A percentile compares a stretch with the other conserved stretches of the same genome.
Conservation (phyloP, 2,329 filamentous ascomycete species). For the Stachybotrys chlorohalonatus region DNA sequence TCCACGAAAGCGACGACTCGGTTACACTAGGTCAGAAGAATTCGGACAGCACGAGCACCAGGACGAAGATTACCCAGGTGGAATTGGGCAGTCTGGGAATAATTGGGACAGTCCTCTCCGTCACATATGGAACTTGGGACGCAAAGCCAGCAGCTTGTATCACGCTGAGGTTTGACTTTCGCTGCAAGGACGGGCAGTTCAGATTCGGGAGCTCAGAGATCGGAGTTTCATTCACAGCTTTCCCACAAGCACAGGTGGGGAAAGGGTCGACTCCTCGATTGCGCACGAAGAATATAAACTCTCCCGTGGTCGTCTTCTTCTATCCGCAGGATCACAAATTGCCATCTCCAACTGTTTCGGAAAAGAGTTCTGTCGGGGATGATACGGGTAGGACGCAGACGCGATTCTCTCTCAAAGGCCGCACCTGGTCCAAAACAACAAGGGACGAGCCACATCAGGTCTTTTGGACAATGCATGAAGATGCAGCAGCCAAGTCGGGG, state of each 20-base stretch:
- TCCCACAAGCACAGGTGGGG: neutral
- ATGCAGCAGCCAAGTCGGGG: neutral
- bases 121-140: neutral
- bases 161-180: neutral
- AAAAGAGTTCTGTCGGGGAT: neutral
- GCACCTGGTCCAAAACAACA: neutral
- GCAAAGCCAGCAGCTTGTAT: neutral
- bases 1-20: neutral
- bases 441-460: neutral
- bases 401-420: neutral
- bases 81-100: neutral
- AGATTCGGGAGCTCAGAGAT: neutral
- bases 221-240: neutral
- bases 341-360: neutral
- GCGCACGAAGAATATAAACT: neutral
- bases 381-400: no score
- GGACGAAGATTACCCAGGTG: neutral
- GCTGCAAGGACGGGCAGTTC: neutral
- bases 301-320: neutral
- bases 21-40: neutral
- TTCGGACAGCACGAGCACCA: neutral
- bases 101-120: neutral
- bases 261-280: neutral
- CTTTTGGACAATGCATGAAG: neutral
- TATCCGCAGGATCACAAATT: neutral